Evolutionary conservation across 441 rosid genomes (phyloP), one percentile per base, ranked within the genome.

Genomic region (Mallotus repandus): DNA sequence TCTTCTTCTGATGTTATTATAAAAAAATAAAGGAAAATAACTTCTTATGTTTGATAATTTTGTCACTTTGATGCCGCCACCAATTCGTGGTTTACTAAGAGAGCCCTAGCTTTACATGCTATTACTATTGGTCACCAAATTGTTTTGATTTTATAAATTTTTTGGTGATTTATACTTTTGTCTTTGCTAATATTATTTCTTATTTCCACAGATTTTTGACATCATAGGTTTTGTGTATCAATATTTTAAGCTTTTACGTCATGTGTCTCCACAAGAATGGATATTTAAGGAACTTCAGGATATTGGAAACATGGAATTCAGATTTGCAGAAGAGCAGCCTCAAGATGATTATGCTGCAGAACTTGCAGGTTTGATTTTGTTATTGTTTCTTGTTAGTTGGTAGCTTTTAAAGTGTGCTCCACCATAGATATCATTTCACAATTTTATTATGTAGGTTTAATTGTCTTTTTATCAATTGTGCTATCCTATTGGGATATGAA

Each of bases 311-410:
- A 86, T 96, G 96, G 98, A 91, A 71, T 93, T 96, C 58, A 87
- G 88, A 78, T 96, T 89, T 84, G 94, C 96, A 41, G 99, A 96
- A 87, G 97, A 96, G 79, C 90, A 89, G 82, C 89, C 97, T 77
- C 98, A 91, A 81, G 99, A 93, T 86, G 98, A 93, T 77, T 96
- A 96, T 87, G 98, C 99, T 79, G 88, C 93, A 65, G 89, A 89
- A 73, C 99, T 96, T 76, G 90, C 99, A 83, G 99, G 99, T 93
- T 63, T 80, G 74, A 11, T 74, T 71, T 77, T 74, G 49, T 56
- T 58, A 9, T 54, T 68, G 74, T 69, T 62, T 56, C 61, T 75
- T 69, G 63, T 38, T 38, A 35, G 74, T 55, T 75, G 43, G 19
- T 71, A 9, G 13, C 72, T n/a, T 6, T 57, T 73, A 32, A 52